Base-by-base conservation (phyloP, 2,329 filamentous ascomycete species). In the Saccharata proteae region DNA sequence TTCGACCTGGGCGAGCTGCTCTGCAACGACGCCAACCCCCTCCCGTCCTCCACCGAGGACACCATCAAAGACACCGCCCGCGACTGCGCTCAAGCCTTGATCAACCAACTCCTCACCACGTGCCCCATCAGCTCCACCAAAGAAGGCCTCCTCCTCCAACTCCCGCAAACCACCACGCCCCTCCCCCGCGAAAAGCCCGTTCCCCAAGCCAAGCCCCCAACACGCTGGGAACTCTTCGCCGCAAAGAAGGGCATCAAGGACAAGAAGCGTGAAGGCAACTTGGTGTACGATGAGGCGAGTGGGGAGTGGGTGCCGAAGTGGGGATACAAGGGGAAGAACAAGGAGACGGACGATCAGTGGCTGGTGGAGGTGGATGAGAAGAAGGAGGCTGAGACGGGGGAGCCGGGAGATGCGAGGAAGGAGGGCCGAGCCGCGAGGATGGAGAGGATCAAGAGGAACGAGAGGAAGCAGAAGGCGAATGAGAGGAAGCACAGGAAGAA, bases 191-290 rank as follows among this genome's bases (percentile, higher is more conserved):
- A 94, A 63, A 96, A 98, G 59, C 83, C 84, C 7, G 66, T 96
- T 6, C 90, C 90, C 1, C 69, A 74, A 34, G 71, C 76, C 43
- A 90, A 86, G 62, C 66, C 77, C 35, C 79, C 79, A 44, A 96
- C 88, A 37, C 93, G 85, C 57, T 98, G 90, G 90, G 79, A 93
- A 65, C 74, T 79, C 49, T 98, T 98, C 63, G 90, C 90, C 26
- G 80, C 77, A 57, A 93, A 93, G 74, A 93, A 94, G 70, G 90
- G 90, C 34, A 96, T 98, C 62, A 82, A 80, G 64, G 75, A 77
- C 59, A 93, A 86, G 71, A 80, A 74, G 43, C 74, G 80, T 43
- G 84, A 90, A 52, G 69, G 74, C 55, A 80, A 93, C 62, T 62
- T 86, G 46, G 74, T 79, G 35, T 96, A 78, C 56, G 84, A 96